Conservation (phyloP, 169 alveolate genomes). For the Perkinsus marinus region DNA sequence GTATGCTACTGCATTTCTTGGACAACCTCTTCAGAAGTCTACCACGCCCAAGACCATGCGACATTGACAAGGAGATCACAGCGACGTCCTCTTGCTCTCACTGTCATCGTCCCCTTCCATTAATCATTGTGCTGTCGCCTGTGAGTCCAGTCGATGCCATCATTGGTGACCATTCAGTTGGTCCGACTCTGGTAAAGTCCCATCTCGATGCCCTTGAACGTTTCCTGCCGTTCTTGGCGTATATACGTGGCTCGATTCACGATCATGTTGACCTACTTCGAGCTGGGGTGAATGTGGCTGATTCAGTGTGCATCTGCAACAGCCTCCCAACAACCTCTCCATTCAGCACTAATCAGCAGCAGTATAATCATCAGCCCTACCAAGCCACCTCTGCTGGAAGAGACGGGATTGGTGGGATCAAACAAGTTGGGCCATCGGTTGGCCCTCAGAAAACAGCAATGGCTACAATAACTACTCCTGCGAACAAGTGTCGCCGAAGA, state of each 20-base stretch:
- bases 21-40: neutral
- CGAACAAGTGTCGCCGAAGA: no score
- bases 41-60: neutral
- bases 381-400: no score
- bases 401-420: no score
- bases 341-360: neutral
- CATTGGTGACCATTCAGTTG: neutral
- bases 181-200: neutral
- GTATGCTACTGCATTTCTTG: neutral
- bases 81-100: neutral
- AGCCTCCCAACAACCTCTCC: neutral
- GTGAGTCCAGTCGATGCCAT: neutral
- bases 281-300: neutral
- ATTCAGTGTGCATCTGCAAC: neutral
- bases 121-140: neutral
- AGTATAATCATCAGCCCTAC: no score
- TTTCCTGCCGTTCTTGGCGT: neutral
- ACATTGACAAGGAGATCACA: neutral
- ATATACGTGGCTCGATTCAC: neutral
- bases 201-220: neutral
- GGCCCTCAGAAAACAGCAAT: no score
- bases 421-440: no score
- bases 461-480: no score
- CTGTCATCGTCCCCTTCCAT: neutral
- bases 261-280: neutral